Conservation (phyloP, 257 asterid genomes). For the Jacaranda copaia region DNA sequence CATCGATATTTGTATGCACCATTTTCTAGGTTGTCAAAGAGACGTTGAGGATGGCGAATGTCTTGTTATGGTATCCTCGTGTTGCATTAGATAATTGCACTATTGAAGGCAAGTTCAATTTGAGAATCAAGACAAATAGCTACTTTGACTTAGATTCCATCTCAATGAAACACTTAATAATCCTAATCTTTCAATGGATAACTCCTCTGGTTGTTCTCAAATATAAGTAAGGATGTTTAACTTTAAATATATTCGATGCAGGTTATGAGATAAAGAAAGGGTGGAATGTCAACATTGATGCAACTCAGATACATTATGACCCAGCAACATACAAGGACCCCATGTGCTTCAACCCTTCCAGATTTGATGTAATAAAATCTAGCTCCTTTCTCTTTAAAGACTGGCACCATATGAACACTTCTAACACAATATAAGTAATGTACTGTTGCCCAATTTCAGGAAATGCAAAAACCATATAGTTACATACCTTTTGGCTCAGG, state of each 20-base stretch:
- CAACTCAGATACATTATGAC: constrained; percentile 67
- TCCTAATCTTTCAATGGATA: not conserved
- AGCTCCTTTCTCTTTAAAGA: not conserved
- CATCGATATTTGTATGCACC: not conserved
- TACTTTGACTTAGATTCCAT: not conserved
- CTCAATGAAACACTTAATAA: not conserved
- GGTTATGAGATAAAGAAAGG: constrained; percentile 72
- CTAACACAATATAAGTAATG: not conserved
- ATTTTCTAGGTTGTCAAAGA: constrained; percentile 63
- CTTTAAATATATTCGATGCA: constrained; percentile 23
- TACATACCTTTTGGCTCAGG: constrained; percentile 74
- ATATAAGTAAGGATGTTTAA: not conserved
- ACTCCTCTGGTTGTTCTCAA: not conserved
- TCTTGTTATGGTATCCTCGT: constrained; percentile 70
- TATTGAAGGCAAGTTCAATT: constrained; percentile 54
- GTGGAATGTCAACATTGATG: constrained; percentile 69
- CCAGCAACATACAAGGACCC: constrained; percentile 57
- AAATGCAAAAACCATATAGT: constrained; percentile 62
- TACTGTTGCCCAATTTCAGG: constrained; percentile 45
- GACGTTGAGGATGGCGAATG: constrained; percentile 72
- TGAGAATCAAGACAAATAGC: not conserved
- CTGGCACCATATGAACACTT: not conserved
- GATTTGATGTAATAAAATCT: constrained; percentile 58
- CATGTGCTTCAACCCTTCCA: constrained; percentile 60
- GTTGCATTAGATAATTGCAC: constrained; percentile 56